Percentiles rank a stretch among this genome's conserved stretches.
Conservation (phyloP, 805 yeast species). For the Wickerhamiella galacta region DNA sequence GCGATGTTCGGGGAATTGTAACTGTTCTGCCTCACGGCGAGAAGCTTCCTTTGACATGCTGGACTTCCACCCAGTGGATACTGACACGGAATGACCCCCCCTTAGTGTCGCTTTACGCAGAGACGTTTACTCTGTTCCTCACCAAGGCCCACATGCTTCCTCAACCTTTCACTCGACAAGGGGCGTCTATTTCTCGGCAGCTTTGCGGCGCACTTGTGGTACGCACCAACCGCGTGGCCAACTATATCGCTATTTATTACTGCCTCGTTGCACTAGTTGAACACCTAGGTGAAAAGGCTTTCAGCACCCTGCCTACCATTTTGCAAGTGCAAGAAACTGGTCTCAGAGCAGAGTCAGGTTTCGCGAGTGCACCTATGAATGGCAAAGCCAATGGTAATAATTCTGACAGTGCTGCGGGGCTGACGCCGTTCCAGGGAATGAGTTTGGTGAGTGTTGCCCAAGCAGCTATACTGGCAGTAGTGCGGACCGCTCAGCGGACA, state of each 20-base stretch:
- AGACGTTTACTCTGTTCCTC: conserved; percentile 14
- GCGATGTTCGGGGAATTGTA: conserved; percentile 14
- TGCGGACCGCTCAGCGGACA: conserved; percentile 3
- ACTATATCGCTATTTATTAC: conserved; percentile 12
- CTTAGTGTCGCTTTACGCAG: conserved; percentile 14
- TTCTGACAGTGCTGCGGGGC: no score
- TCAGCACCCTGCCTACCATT: conserved; percentile 9
- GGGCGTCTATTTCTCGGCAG: conserved; percentile 8
- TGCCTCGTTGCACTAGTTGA: conserved; percentile 7
- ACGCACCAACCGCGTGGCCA: conserved; percentile 3
- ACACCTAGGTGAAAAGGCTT: conserved; percentile 2
- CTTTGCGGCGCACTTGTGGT: conserved; percentile 5
- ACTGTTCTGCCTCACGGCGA: conserved; percentile 4
- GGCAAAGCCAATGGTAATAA: neutral
- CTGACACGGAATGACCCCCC: conserved; percentile 11
- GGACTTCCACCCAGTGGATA: conserved; percentile 21
- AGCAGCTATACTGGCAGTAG: conserved; percentile 9
- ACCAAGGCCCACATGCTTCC: conserved; percentile 2
- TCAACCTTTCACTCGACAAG: conserved; percentile 2
- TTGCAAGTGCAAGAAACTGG: conserved; percentile 3
- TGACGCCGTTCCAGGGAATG: neutral
- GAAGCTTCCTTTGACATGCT: conserved; percentile 8
- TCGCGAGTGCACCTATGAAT: no score
- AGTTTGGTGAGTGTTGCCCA: conserved; percentile 4
- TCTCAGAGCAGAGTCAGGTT: neutral